Base-by-base conservation (phyloP, 768 basidiomycete genomes). In the Trametes coccinea region DNA sequence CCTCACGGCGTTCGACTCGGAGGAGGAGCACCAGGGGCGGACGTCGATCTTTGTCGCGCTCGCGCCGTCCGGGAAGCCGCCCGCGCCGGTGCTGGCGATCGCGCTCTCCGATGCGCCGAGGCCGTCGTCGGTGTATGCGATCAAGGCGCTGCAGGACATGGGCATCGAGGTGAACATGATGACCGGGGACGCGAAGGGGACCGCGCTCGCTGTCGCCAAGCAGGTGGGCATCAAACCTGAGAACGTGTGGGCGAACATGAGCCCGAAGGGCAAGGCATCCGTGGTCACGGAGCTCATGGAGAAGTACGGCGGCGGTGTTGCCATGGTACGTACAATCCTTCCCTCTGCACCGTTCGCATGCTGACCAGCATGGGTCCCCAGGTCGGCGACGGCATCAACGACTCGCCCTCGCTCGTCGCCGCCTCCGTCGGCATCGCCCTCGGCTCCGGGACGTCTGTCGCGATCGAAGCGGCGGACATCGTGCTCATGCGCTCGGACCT, bases 311-410 rank as follows among this genome's bases (percentile, higher is more conserved):
- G 82, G 82, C 9, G 90, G 89, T 31, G 89, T 98, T 37, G 95
- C 94, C 2, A 97, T 98, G 96, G 95, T 93, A 69, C 60, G 83
- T 76, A 14, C 33, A 4, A 22, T 9, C 22, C 7, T 29, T 1
- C 33, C 51, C 60, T 49, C 43, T 33, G 9, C 45, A 63, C 1
- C 56, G 37, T 39, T 29, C 43, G 61, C 41, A 47, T 31, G 17
- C 47, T 34, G 11, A 50, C 22, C 22, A 22, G 22, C 22, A 43
- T 9, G 6, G 11, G 2, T 4, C 16, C 8, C 13, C 64, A 95
- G 94, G 94, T 99, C 43, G 97, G 97, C 27, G 97, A 99, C 74
- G 97, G 97, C 37, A 97, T 98, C 78, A 98, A 99, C 73, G 97
- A 99, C 72, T 98, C 96, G 2, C 96, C 95, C 1, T 97, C 96